phyloP scores from a whole-genome alignment of 2,329 filamentous ascomycete genomes.

The Macrophomina pseudophaseolina region DNA sequence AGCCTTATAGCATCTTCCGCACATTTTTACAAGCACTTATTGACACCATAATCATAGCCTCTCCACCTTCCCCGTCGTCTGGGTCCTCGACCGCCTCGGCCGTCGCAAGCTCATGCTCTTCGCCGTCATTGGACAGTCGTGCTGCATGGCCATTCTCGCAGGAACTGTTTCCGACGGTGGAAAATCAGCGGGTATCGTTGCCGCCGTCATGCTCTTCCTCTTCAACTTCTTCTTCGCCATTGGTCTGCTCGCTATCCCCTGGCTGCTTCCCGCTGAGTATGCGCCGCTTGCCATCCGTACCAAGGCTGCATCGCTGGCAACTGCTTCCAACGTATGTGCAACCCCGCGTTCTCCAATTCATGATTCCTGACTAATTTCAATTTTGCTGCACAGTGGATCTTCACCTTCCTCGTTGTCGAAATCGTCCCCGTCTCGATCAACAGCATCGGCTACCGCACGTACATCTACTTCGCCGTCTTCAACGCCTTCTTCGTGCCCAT shows the following conservation, averaged over 20 bases:
- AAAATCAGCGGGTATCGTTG: conserved; percentile 49
- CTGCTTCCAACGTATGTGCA: conserved; percentile 40
- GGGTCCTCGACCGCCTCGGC: conserved; percentile 45
- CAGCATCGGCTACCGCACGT: conserved; percentile 36
- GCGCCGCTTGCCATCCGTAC: conserved; percentile 44
- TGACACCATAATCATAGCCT: conserved; percentile 28
- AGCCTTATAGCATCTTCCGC: not conserved
- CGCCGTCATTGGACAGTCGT: conserved; percentile 34
- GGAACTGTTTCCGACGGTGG: conserved; percentile 39
- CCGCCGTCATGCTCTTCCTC: conserved; percentile 51
- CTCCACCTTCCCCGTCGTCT: conserved; percentile 41
- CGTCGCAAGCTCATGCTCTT: conserved; percentile 39
- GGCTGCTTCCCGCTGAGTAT: conserved; percentile 50
- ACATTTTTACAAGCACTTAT: conserved; percentile 27
- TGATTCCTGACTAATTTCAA: conserved; percentile 33
- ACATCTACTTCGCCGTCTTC: conserved; percentile 31
- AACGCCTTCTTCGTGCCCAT: conserved; percentile 46
- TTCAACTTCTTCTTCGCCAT: conserved; percentile 42
- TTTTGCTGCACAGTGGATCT: conserved; percentile 35
- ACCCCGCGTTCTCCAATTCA: conserved; percentile 34
- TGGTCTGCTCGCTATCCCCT: conserved; percentile 35
- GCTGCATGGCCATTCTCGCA: conserved; percentile 53
- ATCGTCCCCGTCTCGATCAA: conserved; percentile 47
- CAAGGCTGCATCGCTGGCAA: conserved; percentile 43
- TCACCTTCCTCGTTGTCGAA: conserved; percentile 41